These are phyloP conservation scores for Candida namnaoensis DNA, from an alignment of 805 yeast genomes.

Conservation along the genomic window DNA sequence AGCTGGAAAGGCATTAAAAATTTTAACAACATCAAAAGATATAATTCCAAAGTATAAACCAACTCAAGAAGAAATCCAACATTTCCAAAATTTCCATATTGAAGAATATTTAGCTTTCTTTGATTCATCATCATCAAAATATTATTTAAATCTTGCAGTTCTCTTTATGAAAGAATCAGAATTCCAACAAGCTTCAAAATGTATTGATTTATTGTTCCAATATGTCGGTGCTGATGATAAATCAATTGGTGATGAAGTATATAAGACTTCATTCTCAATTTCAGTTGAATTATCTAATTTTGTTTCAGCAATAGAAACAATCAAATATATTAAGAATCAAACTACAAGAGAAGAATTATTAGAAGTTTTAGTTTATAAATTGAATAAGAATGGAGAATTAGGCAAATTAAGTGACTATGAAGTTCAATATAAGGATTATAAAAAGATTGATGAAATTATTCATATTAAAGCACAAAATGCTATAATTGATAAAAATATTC, in stretches of 20 bases:
- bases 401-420: constrained; percentile 31
- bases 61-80: constrained; percentile 11
- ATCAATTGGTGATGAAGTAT: constrained; percentile 12
- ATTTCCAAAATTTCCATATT: constrained; percentile 11
- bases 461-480: constrained; percentile 13
- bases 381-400: constrained; percentile 31
- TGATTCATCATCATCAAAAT: constrained; percentile 23
- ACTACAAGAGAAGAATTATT: constrained; percentile 14
- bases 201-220: constrained; percentile 14
- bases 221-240: constrained; percentile 5
- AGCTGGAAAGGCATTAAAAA: constrained; percentile 19
- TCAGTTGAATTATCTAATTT: constrained; percentile 22
- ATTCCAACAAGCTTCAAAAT: constrained; percentile 25
- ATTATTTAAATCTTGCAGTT: constrained; percentile 27
- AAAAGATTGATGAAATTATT: constrained; percentile 33
- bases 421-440: constrained; percentile 30
- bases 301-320: constrained; percentile 24
- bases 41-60: constrained; percentile 18
- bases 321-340: constrained; percentile 14
- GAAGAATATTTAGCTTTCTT: constrained; percentile 16
- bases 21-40: constrained; percentile 20
- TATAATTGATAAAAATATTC: constrained; percentile 15
- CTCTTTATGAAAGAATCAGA: constrained; percentile 23
- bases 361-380: constrained; percentile 25
- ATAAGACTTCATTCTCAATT: constrained; percentile 15